Evolutionary conservation across 2,329 filamentous ascomycete genomes (phyloP), one percentile per base, ranked within the genome.

Genomic region (Sordariomycetes sp.): DNA sequence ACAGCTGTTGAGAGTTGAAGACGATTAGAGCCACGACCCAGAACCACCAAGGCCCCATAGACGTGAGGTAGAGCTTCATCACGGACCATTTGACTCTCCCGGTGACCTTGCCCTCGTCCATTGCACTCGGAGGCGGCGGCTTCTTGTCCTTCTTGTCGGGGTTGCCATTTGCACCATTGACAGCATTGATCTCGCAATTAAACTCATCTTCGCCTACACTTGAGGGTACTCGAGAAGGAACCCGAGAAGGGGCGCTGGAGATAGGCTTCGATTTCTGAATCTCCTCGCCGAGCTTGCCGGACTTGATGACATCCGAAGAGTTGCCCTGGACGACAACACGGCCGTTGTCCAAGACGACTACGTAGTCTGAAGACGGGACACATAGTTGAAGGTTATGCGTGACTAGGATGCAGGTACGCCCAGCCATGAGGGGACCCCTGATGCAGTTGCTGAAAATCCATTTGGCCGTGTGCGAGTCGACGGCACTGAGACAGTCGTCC

Each of bases 11-110:
- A 29, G 82, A 63, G 19, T 71, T 70, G 50, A 98, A 96, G 24
- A 88, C 79, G 5, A 79, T 45, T 11, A 79, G 60, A 15, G 88
- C 83, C 23, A 84, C 63, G 31, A 82, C 57, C 92, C 92, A 98
- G 63, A 94, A 98, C 70, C 86, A 88, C 86, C 87, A 94, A 5
- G 81, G 72, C n/a, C 92, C 92, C 92, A 98, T 98, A 42, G 88
- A 75, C 39, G 61, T 63, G 14, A 98, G 72, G 54, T 98, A 98
- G 52, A 94, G 76, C 40, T 78, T 66, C 48, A 98, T 82, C 33
- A 94, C 88, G 16, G 75, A 71, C 70, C 86, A 80, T 55, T 94
- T 92, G 47, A 98, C 86, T 26, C 87, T 81, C 19, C 92, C 92
- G 30, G 74, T 78, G 7, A 86, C 81, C 59, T 93, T 96, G 27